Evolutionary conservation across 164 flowering plant genomes (phyloP).

Genomic region (Macadamia tetraphylla): DNA sequence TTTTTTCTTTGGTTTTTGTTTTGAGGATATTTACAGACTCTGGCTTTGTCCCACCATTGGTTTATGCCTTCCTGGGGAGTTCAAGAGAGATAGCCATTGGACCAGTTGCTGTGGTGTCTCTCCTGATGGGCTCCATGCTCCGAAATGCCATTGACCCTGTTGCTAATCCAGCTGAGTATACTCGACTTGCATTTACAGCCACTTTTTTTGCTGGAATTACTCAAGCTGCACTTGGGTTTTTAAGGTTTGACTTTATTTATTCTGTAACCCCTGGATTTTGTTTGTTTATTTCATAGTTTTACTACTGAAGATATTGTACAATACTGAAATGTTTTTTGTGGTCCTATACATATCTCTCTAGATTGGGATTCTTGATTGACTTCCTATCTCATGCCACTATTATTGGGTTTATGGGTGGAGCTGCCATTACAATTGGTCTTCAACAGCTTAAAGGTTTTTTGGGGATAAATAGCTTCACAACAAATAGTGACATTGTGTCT

Average conservation of each 20-base stretch:
- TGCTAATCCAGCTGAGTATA: constrained; percentile 42
- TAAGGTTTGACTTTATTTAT: constrained; percentile 46
- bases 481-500: constrained; percentile 68
- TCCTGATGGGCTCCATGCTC: constrained; percentile 74
- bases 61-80: constrained; percentile 93
- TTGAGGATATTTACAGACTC: constrained; percentile 45
- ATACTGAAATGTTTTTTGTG: too few species aligned
- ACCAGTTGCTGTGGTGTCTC: constrained; percentile 94
- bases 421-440: constrained; percentile 81
- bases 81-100: constrained; percentile 95
- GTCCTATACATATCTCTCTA: constrained; percentile 18
- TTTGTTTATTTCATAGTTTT: too few species aligned
- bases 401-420: constrained; percentile 94
- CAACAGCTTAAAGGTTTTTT: constrained; percentile 81
- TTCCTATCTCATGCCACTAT: constrained; percentile 91
- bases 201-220: constrained; percentile 93
- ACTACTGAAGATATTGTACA: too few species aligned
- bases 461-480: constrained; percentile 60
- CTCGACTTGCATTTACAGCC: constrained; percentile 82
- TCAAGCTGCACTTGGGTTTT: constrained; percentile 74
- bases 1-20: too few species aligned
- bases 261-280: not conserved
- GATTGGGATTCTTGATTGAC: constrained; percentile 84
- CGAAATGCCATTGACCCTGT: constrained; percentile 56
- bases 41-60: constrained; percentile 89